Percentiles rank a stretch among this genome's conserved stretches.
These are phyloP conservation scores for Cynara cardunculus DNA, from an alignment of 129 eudicot species.

Conservation along the genomic window DNA sequence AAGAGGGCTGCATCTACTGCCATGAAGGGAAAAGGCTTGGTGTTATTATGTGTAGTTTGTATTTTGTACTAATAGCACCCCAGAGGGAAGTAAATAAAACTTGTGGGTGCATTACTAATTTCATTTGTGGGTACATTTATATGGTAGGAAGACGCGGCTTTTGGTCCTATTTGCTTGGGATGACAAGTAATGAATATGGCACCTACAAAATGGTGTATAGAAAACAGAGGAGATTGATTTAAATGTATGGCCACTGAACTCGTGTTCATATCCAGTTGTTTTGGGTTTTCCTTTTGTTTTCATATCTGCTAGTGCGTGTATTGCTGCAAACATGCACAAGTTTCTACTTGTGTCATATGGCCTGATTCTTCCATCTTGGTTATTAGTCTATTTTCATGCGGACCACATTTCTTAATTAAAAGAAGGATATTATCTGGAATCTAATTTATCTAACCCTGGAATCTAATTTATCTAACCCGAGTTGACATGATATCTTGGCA, in stretches of 20 bases:
- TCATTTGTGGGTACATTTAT: not conserved
- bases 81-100: not conserved
- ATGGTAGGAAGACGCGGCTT: not conserved
- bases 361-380: conserved; percentile 28
- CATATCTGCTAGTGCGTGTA: conserved; percentile 4
- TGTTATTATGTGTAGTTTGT: not conserved
- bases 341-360: conserved; percentile 14
- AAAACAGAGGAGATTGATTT: not conserved
- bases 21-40: not conserved
- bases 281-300: not conserved
- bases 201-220: not conserved
- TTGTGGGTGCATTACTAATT: not conserved
- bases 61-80: not conserved
- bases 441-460: conserved; percentile 29
- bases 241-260: not conserved
- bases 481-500: conserved; percentile 36
- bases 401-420: conserved; percentile 33
- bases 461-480: conserved; percentile 25
- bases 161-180: not conserved
- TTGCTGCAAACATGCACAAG: conserved; percentile 1
- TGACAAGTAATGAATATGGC: not conserved
- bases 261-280: too few relatives aligned
- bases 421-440: conserved; percentile 36
- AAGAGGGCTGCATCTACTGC: not conserved
- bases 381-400: conserved; percentile 27